These are phyloP conservation scores for Daedalea quercina DNA, from an alignment of 768 basidiomycete species.

Conservation along the genomic window DNA sequence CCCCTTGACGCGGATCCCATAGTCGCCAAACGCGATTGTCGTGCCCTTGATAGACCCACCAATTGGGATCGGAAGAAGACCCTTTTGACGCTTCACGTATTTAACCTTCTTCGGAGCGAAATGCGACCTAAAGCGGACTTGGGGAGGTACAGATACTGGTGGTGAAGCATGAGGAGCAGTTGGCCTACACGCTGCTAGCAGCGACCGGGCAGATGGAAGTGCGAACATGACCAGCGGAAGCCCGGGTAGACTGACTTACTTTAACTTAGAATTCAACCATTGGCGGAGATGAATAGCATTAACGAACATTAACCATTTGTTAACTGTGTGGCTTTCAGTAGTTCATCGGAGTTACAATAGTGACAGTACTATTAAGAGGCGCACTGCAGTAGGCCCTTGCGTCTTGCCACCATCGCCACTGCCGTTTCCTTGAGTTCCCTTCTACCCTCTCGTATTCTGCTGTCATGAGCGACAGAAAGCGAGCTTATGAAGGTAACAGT, in stretches of 20 bases:
- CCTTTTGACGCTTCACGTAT: slow-evolving; percentile 87
- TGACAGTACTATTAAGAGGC: too few species aligned
- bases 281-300: too few species aligned
- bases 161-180: slow-evolving; percentile 3
- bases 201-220: slow-evolving; percentile 21
- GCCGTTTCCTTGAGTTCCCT: not conserved
- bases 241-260: too few species aligned
- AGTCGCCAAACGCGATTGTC: slow-evolving; percentile 86
- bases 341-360: too few species aligned
- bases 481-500: slow-evolving; percentile 49
- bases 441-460: not conserved
- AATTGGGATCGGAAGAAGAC: slow-evolving; percentile 73
- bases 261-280: too few species aligned
- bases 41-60: slow-evolving; percentile 95
- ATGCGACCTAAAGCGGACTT: slow-evolving; percentile 31
- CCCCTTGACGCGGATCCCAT: slow-evolving; percentile 84
- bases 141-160: not conserved
- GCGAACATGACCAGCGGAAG: slow-evolving; percentile 22
- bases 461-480: slow-evolving; percentile 63
- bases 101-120: slow-evolving; percentile 83
- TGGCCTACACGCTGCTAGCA: slow-evolving; percentile 19
- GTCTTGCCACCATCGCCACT: not conserved
- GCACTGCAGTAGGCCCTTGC: too few species aligned
- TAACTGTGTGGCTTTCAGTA: too few species aligned
- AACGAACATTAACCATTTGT: too few species aligned